These are phyloP conservation scores for Candida michaelii DNA, from an alignment of 805 yeast genomes.

Conservation along the genomic window DNA sequence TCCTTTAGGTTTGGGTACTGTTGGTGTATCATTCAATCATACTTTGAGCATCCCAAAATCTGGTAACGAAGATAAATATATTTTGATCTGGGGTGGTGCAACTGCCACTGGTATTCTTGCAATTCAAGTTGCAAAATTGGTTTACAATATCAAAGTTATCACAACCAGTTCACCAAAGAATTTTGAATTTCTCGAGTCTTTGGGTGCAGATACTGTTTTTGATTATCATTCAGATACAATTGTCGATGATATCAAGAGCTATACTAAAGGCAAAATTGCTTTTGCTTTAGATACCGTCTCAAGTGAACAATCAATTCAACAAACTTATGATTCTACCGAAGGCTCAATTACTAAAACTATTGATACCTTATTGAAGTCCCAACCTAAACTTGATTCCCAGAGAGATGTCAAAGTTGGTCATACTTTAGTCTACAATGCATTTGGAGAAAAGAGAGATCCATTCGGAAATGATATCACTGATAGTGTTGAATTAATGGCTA, in stretches of 20 bases:
- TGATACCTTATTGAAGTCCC: conserved; percentile 18
- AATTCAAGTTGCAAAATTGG: conserved; percentile 30
- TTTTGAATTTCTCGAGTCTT: conserved; percentile 21
- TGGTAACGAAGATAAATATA: conserved; percentile 15
- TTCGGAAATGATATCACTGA: not conserved
- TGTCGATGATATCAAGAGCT: conserved; percentile 21
- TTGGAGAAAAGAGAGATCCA: not conserved
- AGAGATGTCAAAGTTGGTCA: not conserved
- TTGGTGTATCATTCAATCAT: conserved; percentile 37
- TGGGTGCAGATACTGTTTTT: conserved; percentile 31
- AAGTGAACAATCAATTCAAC: conserved; percentile 22
- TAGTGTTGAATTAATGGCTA: not conserved
- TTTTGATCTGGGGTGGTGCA: conserved; percentile 40
- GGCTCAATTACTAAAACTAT: conserved; percentile 19
- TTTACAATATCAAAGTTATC: conserved; percentile 30
- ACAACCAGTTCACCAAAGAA: conserved; percentile 29
- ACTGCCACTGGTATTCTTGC: conserved; percentile 33
- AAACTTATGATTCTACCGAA: conserved; percentile 27
- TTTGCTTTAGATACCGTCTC: conserved; percentile 31
- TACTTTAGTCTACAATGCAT: conserved; percentile 3
- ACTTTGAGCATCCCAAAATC: conserved; percentile 12
- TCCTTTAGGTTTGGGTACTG: conserved; percentile 53
- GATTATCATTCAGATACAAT: conserved; percentile 28
- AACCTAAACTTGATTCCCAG: not conserved
- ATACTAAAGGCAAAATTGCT: conserved; percentile 19